Conservation (phyloP, 768 basidiomycete genomes). For the Amanita rimosa region DNA sequence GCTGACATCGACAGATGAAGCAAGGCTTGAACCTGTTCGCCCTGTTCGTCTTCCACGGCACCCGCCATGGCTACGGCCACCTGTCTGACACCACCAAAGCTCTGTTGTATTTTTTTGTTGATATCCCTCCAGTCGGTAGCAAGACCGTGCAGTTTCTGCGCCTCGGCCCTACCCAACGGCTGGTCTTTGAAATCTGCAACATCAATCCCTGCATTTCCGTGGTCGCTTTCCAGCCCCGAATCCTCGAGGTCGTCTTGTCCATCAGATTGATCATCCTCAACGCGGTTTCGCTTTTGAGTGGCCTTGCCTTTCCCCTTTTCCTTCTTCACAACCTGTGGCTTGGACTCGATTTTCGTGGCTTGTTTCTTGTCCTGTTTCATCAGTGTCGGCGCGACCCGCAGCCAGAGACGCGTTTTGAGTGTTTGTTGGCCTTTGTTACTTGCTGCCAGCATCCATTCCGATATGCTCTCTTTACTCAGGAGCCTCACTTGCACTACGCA, state of each 20-base stretch:
- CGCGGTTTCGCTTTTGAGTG: slow-evolving; percentile 18
- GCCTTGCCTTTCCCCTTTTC: slow-evolving; percentile 22
- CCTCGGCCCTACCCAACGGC: slow-evolving; percentile 46
- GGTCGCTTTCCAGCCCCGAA: slow-evolving; percentile 21
- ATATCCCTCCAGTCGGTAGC: slow-evolving; percentile 53
- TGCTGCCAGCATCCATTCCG: background rate
- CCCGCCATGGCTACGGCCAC: slow-evolving; percentile 54
- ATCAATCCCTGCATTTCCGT: slow-evolving; percentile 44
- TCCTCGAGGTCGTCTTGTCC: slow-evolving; percentile 15
- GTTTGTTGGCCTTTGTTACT: slow-evolving; percentile 19
- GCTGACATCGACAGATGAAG: background rate
- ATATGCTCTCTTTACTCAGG: slow-evolving; percentile 31
- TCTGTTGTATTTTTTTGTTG: slow-evolving; percentile 34
- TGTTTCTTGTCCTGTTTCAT: slow-evolving; percentile 35
- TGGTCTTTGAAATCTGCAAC: slow-evolving; percentile 54
- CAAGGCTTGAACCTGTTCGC: slow-evolving; percentile 37
- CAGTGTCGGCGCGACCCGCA: slow-evolving; percentile 25
- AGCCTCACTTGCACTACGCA: slow-evolving; percentile 18
- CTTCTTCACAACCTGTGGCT: slow-evolving; percentile 19
- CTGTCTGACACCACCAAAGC: slow-evolving; percentile 34
- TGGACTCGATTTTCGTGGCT: slow-evolving; percentile 34
- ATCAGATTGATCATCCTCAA: slow-evolving; percentile 11
- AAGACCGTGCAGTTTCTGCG: slow-evolving; percentile 42
- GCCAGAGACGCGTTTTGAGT: slow-evolving; percentile 22
- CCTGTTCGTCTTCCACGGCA: slow-evolving; percentile 40